A percentile compares a stretch with the other conserved stretches of the same genome.
phyloP scores from a whole-genome alignment of 1,284 basidiomycete genomes.

The Ganoderma leucocontextum region DNA sequence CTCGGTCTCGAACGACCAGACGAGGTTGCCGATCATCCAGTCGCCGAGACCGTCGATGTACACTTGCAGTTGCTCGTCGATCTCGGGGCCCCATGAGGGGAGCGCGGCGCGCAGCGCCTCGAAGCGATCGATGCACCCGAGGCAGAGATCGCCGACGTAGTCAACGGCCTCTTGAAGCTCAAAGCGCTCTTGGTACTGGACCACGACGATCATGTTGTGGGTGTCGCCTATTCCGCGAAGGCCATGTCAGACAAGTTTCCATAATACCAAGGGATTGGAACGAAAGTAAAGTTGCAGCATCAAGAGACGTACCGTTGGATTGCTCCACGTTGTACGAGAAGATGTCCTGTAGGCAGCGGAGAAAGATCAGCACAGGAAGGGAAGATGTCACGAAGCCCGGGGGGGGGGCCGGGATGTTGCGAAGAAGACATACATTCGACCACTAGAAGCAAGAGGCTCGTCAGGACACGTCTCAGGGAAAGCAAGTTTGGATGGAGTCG shows the following conservation, averaged over 20 bases:
- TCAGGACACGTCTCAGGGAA: constrained; percentile 19
- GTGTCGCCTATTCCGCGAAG: constrained; percentile 44
- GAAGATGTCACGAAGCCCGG: neutral
- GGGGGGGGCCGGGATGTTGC: neutral
- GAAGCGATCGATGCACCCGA: constrained; percentile 48
- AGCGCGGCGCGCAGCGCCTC: constrained; percentile 41
- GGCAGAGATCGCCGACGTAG: constrained; percentile 50
- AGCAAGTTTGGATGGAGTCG: constrained; percentile 8
- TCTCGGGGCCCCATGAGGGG: constrained; percentile 48
- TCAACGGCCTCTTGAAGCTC: constrained; percentile 51
- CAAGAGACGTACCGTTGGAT: constrained; percentile 38
- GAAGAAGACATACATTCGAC: constrained; percentile 47
- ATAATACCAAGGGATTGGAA: neutral
- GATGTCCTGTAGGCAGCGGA: constrained; percentile 44
- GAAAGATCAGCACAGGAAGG: constrained; percentile 10
- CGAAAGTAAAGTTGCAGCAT: neutral
- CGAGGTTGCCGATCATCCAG: constrained; percentile 51
- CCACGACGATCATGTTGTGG: constrained; percentile 52
- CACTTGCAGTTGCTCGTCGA: constrained; percentile 45
- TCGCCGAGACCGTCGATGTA: constrained; percentile 49
- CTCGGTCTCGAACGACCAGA: constrained; percentile 52
- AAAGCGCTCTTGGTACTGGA: constrained; percentile 46
- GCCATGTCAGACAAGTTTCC: constrained; percentile 17
- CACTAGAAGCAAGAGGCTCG: constrained; percentile 33
- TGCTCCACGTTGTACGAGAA: constrained; percentile 56